Evolutionary conservation across 352 stramenopile species (phyloP), one percentile per base, ranked within the genome.

Genomic region (Globisporangium alternatum): DNA sequence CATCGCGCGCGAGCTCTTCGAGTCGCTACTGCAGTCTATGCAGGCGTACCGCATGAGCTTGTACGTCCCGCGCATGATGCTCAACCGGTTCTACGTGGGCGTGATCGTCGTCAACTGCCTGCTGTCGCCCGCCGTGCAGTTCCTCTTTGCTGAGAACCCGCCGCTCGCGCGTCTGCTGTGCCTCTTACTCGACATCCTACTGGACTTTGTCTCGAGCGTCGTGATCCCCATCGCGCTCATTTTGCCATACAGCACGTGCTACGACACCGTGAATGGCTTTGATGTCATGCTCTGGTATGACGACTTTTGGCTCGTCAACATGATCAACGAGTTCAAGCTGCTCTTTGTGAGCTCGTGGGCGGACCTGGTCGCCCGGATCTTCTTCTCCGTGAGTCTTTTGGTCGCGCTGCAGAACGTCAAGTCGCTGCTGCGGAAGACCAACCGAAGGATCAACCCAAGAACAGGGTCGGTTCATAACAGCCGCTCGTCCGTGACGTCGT

Each of bases 301-400:
- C 35, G 68, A 75, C 37, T 41, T 64, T 5, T 75, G 71, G 71
- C 54, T 78, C 37, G 19, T 73, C 33, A 72, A 73, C 44, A 59
- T 65, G 7, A 44, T 69, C 30, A 70, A 69, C 52, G 71, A 75
- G 62, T 52, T 39, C 25, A 61, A 68, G 43, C 37, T 68, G 5
- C 44, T 68, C 13, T 56, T 86, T 17, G 67, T 88, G 2, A 48
- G 35, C 3, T 83, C 77, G 5, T 83, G 68, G 65, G 15, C 48
- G 2, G 73, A 86, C 48, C 57, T 80, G 0, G 54, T 47, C 17
- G 72, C 69, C 45, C 67, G 69, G 1, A 35, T 83, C 2, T 37
- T 86, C 1, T 84, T 86, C 21, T 75, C 71, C 6, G 13, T 77
- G 6, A 69, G 73, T 9, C 64, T 81, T 37, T 30, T 86, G 2